Conservation (phyloP, 2,329 filamentous ascomycete genomes). For the Alternaria atra region DNA sequence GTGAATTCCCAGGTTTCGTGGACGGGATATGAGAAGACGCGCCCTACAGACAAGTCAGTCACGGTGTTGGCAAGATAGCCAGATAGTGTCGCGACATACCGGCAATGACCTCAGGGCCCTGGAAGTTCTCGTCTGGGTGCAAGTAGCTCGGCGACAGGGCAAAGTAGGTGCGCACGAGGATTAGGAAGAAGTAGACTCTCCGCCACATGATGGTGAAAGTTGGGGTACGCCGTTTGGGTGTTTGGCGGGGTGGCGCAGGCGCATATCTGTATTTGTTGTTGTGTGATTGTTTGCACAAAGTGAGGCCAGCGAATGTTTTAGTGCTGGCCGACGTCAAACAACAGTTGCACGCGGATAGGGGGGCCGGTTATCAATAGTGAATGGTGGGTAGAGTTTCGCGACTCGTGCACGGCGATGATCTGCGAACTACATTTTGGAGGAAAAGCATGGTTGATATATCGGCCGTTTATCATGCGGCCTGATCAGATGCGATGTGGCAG, state of each 20-base stretch:
- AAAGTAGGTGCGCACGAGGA: conserved; percentile 90
- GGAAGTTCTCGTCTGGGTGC: conserved; percentile 98
- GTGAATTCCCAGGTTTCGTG: conserved; percentile 97
- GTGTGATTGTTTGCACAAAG: conserved; percentile 21
- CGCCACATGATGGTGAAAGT: conserved; percentile 76
- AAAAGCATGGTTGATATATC: conserved; percentile 16
- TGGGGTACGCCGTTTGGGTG: conserved; percentile 24
- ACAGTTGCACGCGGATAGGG: conserved; percentile 37
- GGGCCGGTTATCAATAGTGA: conserved; percentile 13
- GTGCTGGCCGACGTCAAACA: conserved; percentile 36
- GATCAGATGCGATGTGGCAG: conserved; percentile 30
- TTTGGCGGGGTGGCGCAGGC: conserved; percentile 30
- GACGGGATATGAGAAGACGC: conserved; percentile 91
- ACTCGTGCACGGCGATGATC: conserved; percentile 14
- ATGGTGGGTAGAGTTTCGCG: conserved; percentile 12
- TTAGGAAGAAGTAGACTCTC: conserved; percentile 83
- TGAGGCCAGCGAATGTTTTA: conserved; percentile 33
- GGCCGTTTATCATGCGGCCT: conserved; percentile 29
- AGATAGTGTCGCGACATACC: conserved; percentile 61
- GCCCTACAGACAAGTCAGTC: conserved; percentile 64
- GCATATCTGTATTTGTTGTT: conserved; percentile 42
- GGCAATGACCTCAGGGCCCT: conserved; percentile 95
- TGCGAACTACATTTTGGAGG: conserved; percentile 26
- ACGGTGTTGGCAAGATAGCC: background rate
- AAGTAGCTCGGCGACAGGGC: conserved; percentile 94